Percentiles rank a stretch among this genome's conserved stretches.
These are phyloP conservation scores for Sordaria brevicollis DNA, from an alignment of 495 filamentous ascomycete genomes.

Conservation along the genomic window DNA sequence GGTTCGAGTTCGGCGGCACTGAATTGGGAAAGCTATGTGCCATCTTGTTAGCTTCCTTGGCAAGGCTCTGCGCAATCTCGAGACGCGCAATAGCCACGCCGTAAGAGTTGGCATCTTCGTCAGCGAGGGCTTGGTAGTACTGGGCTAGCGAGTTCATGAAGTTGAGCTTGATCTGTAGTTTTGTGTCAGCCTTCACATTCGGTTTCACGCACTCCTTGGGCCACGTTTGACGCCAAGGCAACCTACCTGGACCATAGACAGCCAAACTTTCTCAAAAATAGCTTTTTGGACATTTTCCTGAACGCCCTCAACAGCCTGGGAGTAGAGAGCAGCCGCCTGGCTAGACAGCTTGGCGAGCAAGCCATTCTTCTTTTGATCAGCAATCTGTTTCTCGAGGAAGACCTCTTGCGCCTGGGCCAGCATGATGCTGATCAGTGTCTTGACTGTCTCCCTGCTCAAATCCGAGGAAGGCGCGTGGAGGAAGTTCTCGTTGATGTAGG, in stretches of 20 bases:
- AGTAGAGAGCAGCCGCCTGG: conserved; percentile 80
- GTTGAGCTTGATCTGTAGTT: conserved; percentile 62
- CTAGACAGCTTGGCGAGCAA: conserved; percentile 86
- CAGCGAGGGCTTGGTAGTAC: conserved; percentile 87
- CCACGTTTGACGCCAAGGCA: neutral
- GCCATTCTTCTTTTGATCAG: conserved; percentile 86
- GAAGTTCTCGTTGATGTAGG: conserved; percentile 99
- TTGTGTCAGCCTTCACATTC: neutral
- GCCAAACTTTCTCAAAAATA: conserved; percentile 94
- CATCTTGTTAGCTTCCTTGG: conserved; percentile 62
- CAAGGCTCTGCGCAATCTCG: conserved; percentile 65
- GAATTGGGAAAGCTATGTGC: conserved; percentile 75
- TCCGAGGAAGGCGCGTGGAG: conserved; percentile 92
- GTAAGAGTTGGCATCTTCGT: conserved; percentile 79
- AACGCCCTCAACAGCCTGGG: conserved; percentile 76
- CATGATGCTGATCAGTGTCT: conserved; percentile 85
- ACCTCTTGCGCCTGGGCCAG: conserved; percentile 94
- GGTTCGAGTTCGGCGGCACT: conserved; percentile 69
- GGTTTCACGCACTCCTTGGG: neutral
- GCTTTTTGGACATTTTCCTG: conserved; percentile 88
- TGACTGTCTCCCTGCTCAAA: conserved; percentile 87
- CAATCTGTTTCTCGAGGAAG: conserved; percentile 91
- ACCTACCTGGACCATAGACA: conserved; percentile 65
- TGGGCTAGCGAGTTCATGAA: conserved; percentile 80
- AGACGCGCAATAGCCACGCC: conserved; percentile 80